Conservation (phyloP, 306 rosid species). For the Ormosia semicastrata region DNA sequence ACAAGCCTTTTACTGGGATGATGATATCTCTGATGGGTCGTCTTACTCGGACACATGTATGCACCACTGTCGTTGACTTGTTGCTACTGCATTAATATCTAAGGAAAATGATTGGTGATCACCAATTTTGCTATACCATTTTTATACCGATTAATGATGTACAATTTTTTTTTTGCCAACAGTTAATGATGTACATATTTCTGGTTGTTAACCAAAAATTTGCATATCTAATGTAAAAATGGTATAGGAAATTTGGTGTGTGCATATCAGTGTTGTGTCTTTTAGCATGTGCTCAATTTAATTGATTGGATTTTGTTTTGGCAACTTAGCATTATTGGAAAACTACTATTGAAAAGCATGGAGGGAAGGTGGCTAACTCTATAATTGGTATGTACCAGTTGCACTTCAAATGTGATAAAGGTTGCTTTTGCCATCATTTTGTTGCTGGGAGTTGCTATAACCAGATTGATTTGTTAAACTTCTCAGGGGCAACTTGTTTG, state of each 20-base stretch:
- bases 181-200: too few species aligned
- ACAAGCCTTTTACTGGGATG: slow-evolving; percentile 74
- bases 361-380: slow-evolving; percentile 68
- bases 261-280: neutral
- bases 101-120: too few species aligned
- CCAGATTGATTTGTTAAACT: neutral
- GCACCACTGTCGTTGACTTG: neutral
- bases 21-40: slow-evolving; percentile 80
- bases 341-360: slow-evolving; percentile 63
- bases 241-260: too few species aligned
- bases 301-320: neutral
- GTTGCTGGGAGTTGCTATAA: neutral
- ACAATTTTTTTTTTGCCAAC: too few species aligned
- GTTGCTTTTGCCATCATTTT: neutral
- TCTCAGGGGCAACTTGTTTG: slow-evolving; percentile 65
- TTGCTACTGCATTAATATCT: neutral
- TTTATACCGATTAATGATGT: too few species aligned
- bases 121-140: too few species aligned
- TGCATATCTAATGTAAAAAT: too few species aligned
- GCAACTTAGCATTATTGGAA: slow-evolving; percentile 64
- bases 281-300: neutral
- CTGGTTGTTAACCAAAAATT: too few species aligned
- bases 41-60: slow-evolving; percentile 70
- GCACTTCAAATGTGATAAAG: neutral
- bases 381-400: slow-evolving; percentile 46